Conservation (phyloP, 345 rosid genomes). For the Moricandia arvensis region DNA sequence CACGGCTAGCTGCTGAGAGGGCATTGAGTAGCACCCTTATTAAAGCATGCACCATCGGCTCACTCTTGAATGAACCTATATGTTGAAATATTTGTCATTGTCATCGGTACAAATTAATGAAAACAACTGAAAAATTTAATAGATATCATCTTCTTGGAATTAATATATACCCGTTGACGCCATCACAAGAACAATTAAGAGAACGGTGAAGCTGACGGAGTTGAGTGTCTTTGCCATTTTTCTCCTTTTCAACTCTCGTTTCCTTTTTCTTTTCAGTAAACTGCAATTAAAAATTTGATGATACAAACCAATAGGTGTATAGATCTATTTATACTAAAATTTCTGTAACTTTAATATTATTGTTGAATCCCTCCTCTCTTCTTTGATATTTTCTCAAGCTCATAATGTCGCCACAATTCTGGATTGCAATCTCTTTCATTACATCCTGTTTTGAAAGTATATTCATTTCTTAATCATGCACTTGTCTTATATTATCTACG, state of each 20-base stretch:
- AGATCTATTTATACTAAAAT: background rate
- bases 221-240: constrained; percentile 19
- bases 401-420: background rate
- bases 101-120: background rate
- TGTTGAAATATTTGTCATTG: background rate
- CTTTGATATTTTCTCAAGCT: too few relatives aligned
- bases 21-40: too few relatives aligned
- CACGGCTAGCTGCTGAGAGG: too few relatives aligned
- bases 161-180: background rate
- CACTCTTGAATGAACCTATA: too few relatives aligned
- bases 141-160: background rate
- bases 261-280: background rate
- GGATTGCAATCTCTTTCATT: too few relatives aligned
- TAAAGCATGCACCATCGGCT: too few relatives aligned
- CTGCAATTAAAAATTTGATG: background rate
- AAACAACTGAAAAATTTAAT: background rate
- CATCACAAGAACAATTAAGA: background rate
- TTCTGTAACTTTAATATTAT: too few relatives aligned
- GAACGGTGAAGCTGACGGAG: background rate
- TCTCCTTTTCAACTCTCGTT: background rate
- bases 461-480: too few relatives aligned
- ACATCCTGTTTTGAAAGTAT: too few relatives aligned
- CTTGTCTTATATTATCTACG: too few relatives aligned
- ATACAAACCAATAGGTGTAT: background rate
- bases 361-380: too few relatives aligned